Conservation (phyloP, 2,329 filamentous ascomycete species). For the Claviceps fusiformis region DNA sequence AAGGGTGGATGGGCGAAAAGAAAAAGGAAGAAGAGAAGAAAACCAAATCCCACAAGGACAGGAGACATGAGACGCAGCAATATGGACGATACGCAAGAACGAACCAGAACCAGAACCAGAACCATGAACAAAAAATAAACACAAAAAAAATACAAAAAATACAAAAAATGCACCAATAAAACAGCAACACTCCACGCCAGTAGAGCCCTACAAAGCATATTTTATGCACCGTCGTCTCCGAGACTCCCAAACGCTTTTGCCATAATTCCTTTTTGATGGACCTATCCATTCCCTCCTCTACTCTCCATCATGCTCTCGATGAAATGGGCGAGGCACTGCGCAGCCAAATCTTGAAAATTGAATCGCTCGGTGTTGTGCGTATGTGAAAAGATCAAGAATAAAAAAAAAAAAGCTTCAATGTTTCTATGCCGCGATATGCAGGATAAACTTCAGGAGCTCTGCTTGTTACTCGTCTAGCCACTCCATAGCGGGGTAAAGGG, state of each 20-base stretch:
- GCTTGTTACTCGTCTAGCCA: background rate
- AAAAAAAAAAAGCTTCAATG: background rate
- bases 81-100: too few species aligned
- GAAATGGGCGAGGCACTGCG: too few species aligned
- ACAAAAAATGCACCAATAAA: background rate
- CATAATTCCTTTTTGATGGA: background rate
- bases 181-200: background rate
- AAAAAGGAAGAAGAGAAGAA: too few species aligned
- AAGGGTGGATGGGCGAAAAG: too few species aligned
- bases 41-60: too few species aligned
- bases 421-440: constrained; percentile 5
- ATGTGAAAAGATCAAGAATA: background rate
- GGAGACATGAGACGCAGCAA: too few species aligned
- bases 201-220: background rate
- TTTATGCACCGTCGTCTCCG: constrained; percentile 3
- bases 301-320: background rate
- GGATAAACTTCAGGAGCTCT: background rate
- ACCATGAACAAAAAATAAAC: background rate
- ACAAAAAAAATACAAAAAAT: background rate
- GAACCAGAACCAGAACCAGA: background rate
- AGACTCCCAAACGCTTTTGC: constrained; percentile 4
- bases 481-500: background rate
- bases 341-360: background rate
- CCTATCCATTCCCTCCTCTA: background rate
- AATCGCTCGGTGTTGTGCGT: background rate